Evolutionary conservation across 164 flowering plant genomes (phyloP), one percentile per base, ranked within the genome.

Genomic region (Vitis rupestris): DNA sequence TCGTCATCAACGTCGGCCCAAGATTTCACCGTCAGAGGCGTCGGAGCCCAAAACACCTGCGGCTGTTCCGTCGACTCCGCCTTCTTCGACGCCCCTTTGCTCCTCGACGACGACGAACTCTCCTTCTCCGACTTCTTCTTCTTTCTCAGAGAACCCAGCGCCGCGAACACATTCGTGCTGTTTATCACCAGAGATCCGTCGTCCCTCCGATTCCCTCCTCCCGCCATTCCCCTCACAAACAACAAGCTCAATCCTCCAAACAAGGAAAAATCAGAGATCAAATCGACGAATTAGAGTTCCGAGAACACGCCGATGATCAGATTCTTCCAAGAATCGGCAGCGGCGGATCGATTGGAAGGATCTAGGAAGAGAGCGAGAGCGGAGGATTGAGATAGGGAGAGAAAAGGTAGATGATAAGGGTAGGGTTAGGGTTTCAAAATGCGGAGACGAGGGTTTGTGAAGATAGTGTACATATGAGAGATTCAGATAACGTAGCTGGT

Each of bases 1-100:
- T 87, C 89, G 19, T 88, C 93, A 44, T 87, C 91, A 19, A 86
- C 91, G 76, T 89, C 93, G 11, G 91, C 93, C 93, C 93, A 87
- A 0, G 87, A 85, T 70, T 86, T 87, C 27, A 60, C 73, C 3
- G 77, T 82, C 50, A 89, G 71, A 9, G 88, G 88, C 17, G 88
- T 70, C 3, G 91, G 90, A 9, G 89, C 83, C 90, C 90, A 89
- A 58, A 79, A 79, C 10, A 87, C 88, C 77, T 70, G 82, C 29
- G 78, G 55, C 78, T 81, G 60, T 65, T 84, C 82, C 71, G 70
- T 70, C 4, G 61, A 49, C 27, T 76, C 72, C 44, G 17, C 71
- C 70, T 82, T 79, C 5, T 82, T 79, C 5, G 77, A 71, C 65
- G 78, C 72, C 13, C 85, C 83, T 58, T 75, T 79, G 30, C 59